Percentiles rank a stretch among this genome's conserved stretches.
These are phyloP conservation scores for Wickerhamomyces alni DNA, from an alignment of 805 yeast genomes.

Conservation along the genomic window DNA sequence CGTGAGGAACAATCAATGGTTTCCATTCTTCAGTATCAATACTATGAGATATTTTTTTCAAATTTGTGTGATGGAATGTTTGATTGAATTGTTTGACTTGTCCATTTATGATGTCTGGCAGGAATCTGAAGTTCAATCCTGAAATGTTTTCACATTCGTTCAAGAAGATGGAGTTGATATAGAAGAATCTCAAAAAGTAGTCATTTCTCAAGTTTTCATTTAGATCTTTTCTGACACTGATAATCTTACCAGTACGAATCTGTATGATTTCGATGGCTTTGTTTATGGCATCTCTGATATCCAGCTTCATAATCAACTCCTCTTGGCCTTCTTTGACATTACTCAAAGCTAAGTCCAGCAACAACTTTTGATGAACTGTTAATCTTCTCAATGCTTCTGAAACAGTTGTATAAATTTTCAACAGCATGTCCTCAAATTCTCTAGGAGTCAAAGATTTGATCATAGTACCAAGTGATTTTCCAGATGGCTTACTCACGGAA, in stretches of 20 bases:
- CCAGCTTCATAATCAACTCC: slow-evolving; percentile 49
- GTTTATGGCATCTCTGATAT: slow-evolving; percentile 58
- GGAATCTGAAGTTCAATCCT: slow-evolving; percentile 50
- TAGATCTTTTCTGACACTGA: slow-evolving; percentile 71
- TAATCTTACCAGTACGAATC: slow-evolving; percentile 67
- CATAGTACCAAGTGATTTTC: slow-evolving; percentile 30
- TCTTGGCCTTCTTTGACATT: slow-evolving; percentile 25
- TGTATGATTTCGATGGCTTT: slow-evolving; percentile 69
- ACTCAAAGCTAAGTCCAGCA: slow-evolving; percentile 64
- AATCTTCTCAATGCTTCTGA: slow-evolving; percentile 72
- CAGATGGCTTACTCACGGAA: slow-evolving; percentile 15
- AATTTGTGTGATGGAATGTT: slow-evolving; percentile 46
- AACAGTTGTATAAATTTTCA: slow-evolving; percentile 51
- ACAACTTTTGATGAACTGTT: slow-evolving; percentile 69
- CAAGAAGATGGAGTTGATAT: slow-evolving; percentile 62
- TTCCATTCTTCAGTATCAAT: slow-evolving; percentile 77
- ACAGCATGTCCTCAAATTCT: slow-evolving; percentile 71
- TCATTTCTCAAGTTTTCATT: slow-evolving; percentile 50
- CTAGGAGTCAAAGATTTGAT: slow-evolving; percentile 63
- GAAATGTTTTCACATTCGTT: slow-evolving; percentile 80
- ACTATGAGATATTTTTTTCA: slow-evolving; percentile 38
- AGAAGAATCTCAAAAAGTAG: slow-evolving; percentile 62
- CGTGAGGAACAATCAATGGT: slow-evolving; percentile 51
- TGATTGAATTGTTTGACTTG: slow-evolving; percentile 58
- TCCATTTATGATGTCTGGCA: slow-evolving; percentile 60